Evolutionary conservation across 2,329 filamentous ascomycete genomes (phyloP).

Genomic region (Fusarium sp.): DNA sequence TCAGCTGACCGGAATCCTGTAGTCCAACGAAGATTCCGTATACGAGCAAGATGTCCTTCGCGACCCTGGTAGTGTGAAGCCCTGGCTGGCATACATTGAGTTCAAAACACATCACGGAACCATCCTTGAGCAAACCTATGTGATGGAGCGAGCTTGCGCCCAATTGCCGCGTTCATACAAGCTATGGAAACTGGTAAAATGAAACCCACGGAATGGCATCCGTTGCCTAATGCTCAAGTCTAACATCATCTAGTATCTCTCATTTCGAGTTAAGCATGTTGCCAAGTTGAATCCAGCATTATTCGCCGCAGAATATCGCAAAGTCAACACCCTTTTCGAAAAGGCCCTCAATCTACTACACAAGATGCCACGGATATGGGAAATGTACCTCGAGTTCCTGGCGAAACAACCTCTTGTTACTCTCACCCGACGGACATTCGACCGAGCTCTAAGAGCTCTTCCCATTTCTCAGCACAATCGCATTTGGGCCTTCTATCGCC

Average conservation of each 20-base stretch:
- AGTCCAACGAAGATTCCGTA: slow-evolving; percentile 87
- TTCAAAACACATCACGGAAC: slow-evolving; percentile 90
- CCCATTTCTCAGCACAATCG: slow-evolving; percentile 95
- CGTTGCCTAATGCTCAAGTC: neutral
- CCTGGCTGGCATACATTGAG: slow-evolving; percentile 93
- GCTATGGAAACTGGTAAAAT: slow-evolving; percentile 86
- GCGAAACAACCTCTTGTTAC: slow-evolving; percentile 93
- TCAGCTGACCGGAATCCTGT: slow-evolving; percentile 41
- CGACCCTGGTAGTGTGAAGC: slow-evolving; percentile 84
- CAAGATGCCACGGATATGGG: slow-evolving; percentile 99
- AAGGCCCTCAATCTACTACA: slow-evolving; percentile 90
- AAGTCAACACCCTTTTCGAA: slow-evolving; percentile 95
- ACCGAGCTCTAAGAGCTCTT: slow-evolving; percentile 87
- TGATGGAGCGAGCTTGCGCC: slow-evolving; percentile 89
- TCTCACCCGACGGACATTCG: slow-evolving; percentile 84
- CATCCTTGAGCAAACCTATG: slow-evolving; percentile 81
- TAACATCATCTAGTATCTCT: slow-evolving; percentile 71
- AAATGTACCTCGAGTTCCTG: slow-evolving; percentile 93
- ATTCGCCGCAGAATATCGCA: slow-evolving; percentile 82
- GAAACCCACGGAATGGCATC: neutral
- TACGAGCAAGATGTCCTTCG: slow-evolving; percentile 97
- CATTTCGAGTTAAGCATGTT: slow-evolving; percentile 83
- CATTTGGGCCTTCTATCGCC: slow-evolving; percentile 90
- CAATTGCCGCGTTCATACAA: slow-evolving; percentile 96
- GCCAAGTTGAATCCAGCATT: slow-evolving; percentile 82